phyloP scores from a whole-genome alignment of 2,329 filamentous ascomycete genomes.

The Aspergillus flavus region DNA sequence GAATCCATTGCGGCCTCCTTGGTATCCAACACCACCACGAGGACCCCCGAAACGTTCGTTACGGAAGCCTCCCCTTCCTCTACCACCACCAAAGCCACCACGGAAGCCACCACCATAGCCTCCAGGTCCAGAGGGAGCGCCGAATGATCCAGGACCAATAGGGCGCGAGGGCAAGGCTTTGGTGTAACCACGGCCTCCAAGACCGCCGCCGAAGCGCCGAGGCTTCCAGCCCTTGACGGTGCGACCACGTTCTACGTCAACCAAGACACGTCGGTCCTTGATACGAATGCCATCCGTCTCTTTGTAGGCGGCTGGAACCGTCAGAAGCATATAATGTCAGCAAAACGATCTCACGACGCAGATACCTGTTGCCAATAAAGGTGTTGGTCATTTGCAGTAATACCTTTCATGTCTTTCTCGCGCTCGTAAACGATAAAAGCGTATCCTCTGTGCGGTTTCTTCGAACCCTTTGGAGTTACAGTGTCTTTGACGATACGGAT shows the following conservation, averaged over 20 bases:
- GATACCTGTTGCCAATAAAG: constrained; percentile 8
- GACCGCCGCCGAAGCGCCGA: constrained; percentile 84
- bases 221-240: constrained; percentile 95
- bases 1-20: constrained; percentile 58
- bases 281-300: constrained; percentile 86
- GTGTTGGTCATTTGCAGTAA: constrained; percentile 19
- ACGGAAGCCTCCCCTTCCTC: constrained; percentile 53
- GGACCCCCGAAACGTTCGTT: constrained; percentile 52
- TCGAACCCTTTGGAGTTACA: constrained; percentile 68
- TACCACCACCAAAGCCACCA: constrained; percentile 52
- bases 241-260: constrained; percentile 93
- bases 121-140: constrained; percentile 58
- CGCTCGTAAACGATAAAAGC: constrained; percentile 96
- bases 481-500: constrained; percentile 86
- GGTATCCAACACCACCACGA: constrained; percentile 58
- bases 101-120: constrained; percentile 60
- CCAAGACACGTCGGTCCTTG: constrained; percentile 86
- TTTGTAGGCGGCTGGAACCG: constrained; percentile 82
- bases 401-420: constrained; percentile 99
- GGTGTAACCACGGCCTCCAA: constrained; percentile 91
- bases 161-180: constrained; percentile 75
- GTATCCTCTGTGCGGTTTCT: constrained; percentile 84
- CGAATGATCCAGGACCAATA: constrained; percentile 62
- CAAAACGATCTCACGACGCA: constrained; percentile 25
- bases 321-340: constrained; percentile 40